A percentile compares a stretch with the other conserved stretches of the same genome.
phyloP scores from a whole-genome alignment of 768 basidiomycete species.

The Sarcodon sp. region DNA sequence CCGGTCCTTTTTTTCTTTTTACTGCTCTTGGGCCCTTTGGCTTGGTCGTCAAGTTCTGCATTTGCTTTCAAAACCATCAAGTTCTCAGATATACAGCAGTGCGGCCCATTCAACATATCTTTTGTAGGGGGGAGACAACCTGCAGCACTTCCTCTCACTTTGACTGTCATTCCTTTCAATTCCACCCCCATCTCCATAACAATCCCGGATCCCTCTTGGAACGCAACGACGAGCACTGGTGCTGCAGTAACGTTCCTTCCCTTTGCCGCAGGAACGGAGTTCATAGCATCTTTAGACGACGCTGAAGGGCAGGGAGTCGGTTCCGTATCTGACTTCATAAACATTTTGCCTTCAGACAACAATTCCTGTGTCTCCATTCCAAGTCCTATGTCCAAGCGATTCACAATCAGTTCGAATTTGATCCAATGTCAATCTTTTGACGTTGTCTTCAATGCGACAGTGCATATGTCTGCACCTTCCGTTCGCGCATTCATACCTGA shows the following conservation, averaged over 20 bases:
- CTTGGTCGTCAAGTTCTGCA: neutral
- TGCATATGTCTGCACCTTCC: constrained; percentile 22
- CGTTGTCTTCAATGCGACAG: constrained; percentile 25
- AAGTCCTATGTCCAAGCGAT: constrained; percentile 12
- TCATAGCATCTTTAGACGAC: constrained; percentile 45
- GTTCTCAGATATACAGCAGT: constrained; percentile 35
- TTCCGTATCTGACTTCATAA: constrained; percentile 33
- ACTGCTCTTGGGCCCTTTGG: neutral
- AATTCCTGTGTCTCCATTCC: constrained; percentile 25
- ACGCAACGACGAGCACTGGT: constrained; percentile 23
- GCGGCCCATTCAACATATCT: constrained; percentile 32
- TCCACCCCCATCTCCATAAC: constrained; percentile 33
- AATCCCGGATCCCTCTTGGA: constrained; percentile 15
- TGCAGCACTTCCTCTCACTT: constrained; percentile 24
- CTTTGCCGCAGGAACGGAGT: constrained; percentile 30
- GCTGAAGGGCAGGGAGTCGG: constrained; percentile 24
- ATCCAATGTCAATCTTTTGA: constrained; percentile 38
- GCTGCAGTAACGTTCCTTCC: constrained; percentile 39
- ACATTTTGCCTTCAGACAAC: constrained; percentile 27
- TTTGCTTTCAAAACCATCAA: constrained; percentile 14
- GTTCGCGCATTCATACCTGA: constrained; percentile 22
- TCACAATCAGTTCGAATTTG: constrained; percentile 18
- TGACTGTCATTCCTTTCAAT: constrained; percentile 42
- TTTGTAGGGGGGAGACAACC: constrained; percentile 27
- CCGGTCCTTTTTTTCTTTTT: neutral